Base-by-base conservation (phyloP, 352 stramenopile genomes). In the Phytophthora cryptogea region DNA sequence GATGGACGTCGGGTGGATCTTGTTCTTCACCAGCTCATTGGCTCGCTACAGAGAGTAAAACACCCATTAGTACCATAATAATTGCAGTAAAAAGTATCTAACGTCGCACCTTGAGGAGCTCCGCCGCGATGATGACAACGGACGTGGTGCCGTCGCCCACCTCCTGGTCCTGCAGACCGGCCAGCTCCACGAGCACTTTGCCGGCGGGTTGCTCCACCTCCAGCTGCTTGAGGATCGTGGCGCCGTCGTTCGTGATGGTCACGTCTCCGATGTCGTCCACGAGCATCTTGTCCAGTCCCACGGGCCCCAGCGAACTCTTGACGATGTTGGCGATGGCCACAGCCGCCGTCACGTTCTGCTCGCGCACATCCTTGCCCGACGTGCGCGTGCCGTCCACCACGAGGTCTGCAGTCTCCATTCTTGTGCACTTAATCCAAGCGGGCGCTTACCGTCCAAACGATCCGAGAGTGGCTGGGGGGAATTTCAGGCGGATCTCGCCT, bases 311-410 rank as follows among this genome's bases (percentile, higher is more conserved):
- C 44, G 92, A 99, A 49, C 89, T 98, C 84, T 99, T 99, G 61
- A 99, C 97, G 75, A 99, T 99, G 84, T 99, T 99, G 47, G 98
- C 97, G 48, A 99, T 98, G 32, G 97, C 97, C 66, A 99, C 86
- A 3, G 96, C 96, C 26, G 97, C 98, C 50, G 96, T 99, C 43
- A 99, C 96, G 62, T 98, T 98, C 79, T 96, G 88, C 59, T 96
- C 93, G 37, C 94, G 88, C 63, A 98, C 90, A 61, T 98, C 94
- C 70, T 97, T 92, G 67, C 92, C 92, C 44, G 91, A 94, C 67
- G 90, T 95, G 58, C 90, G 84, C 70, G 86, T 94, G 59, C 91
- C 90, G 69, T 97, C 87, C 51, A 97, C 86, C 42, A 95, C 85
- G n/a, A 94, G 73, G 68, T 95, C 86, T 40, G 82, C 73, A 43